Percentiles rank a stretch among this genome's conserved stretches.
These are phyloP conservation scores for Dictyostelium citrinum DNA, from an alignment of 78 protist species.

Conservation along the genomic window DNA sequence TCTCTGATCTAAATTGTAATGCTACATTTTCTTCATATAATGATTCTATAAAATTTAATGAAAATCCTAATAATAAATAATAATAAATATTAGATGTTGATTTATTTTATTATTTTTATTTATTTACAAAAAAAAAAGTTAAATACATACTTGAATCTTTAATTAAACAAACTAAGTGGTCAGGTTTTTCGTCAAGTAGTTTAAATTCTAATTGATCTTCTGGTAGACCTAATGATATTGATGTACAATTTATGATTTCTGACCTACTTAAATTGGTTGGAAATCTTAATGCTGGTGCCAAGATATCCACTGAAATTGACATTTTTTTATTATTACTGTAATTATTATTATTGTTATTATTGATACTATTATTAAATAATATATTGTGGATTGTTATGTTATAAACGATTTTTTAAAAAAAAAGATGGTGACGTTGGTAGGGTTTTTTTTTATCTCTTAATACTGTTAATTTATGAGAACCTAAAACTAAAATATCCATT, in stretches of 20 bases:
- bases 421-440: background rate
- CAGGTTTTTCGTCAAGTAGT: background rate
- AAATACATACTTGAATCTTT: constrained; percentile 51
- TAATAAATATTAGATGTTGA: background rate
- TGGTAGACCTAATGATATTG: constrained; percentile 35
- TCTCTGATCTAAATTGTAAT: constrained; percentile 41
- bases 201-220: constrained; percentile 47
- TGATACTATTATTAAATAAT: no score
- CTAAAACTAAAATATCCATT: constrained; percentile 49
- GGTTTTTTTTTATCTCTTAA: constrained; percentile 47
- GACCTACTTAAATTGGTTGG: constrained; percentile 11
- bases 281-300: constrained; percentile 59
- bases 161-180: constrained; percentile 27
- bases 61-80: constrained; percentile 26
- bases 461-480: constrained; percentile 68
- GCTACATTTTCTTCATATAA: constrained; percentile 53
- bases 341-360: background rate
- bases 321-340: background rate
- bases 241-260: constrained; percentile 43
- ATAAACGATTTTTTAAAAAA: background rate
- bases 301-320: constrained; percentile 59
- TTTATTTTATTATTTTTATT: background rate
- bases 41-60: constrained; percentile 64
- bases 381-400: no score
- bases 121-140: background rate